Percentiles rank a stretch among this genome's conserved stretches.
phyloP scores from a whole-genome alignment of 148 eudicot genomes.

The Polygonum maritimum region DNA sequence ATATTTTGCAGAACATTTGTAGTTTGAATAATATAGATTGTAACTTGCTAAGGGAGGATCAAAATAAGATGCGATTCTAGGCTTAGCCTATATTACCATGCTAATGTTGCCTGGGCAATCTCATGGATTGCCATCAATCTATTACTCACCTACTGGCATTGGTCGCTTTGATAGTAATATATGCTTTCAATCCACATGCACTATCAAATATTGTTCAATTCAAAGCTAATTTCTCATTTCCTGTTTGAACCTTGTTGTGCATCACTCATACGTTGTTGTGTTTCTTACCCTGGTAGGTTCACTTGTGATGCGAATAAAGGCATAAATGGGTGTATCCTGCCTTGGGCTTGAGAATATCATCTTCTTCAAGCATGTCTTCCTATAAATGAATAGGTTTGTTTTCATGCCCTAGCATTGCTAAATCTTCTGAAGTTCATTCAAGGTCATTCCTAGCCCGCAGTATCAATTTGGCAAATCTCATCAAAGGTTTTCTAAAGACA shows the following conservation, averaged over 20 bases:
- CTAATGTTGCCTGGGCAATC: neutral
- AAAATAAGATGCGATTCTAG: neutral
- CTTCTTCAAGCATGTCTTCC: neutral
- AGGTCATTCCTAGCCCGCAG: neutral
- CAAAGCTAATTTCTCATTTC: neutral
- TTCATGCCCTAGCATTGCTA: neutral
- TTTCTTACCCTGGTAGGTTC: conserved; percentile 60
- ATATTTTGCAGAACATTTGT: neutral
- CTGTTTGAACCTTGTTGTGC: neutral
- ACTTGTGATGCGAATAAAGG: conserved; percentile 71
- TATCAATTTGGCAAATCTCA: neutral
- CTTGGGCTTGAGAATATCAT: neutral
- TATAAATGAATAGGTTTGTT: neutral
- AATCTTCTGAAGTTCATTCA: neutral
- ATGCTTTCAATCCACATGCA: neutral
- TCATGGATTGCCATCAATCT: neutral
- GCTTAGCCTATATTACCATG: neutral
- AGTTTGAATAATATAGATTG: neutral
- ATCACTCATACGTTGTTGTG: neutral
- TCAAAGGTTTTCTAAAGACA: neutral
- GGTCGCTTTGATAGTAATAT: neutral
- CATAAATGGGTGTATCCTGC: conserved; percentile 20
- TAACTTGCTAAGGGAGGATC: neutral
- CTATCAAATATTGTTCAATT: neutral
- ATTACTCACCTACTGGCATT: neutral